Conservation (phyloP, 192 early-diverging fungal genomes). For the Chytriomyces hyalinus region DNA sequence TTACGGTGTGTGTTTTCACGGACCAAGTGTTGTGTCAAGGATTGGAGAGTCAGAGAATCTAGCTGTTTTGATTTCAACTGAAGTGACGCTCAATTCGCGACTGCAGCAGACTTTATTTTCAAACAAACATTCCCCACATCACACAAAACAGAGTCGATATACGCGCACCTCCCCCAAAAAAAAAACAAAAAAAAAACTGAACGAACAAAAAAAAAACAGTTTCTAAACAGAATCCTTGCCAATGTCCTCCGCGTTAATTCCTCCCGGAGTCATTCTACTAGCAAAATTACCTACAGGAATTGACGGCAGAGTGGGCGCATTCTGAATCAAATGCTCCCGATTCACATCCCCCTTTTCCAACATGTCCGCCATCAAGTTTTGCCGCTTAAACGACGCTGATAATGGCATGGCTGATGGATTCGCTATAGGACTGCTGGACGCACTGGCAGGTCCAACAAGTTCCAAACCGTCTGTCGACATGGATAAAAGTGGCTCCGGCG, state of each 20-base stretch:
- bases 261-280: slow-evolving; percentile 12
- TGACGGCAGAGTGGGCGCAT: slow-evolving; percentile 15
- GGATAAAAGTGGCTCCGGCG: slow-evolving; percentile 14
- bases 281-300: slow-evolving; percentile 27
- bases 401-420: neutral
- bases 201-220: neutral
- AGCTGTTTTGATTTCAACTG: too few relatives aligned
- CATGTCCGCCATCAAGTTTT: neutral
- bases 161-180: too few relatives aligned
- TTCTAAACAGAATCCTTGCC: neutral
- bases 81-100: too few relatives aligned
- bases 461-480: slow-evolving; percentile 1
- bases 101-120: too few relatives aligned
- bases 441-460: neutral
- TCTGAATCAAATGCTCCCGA: slow-evolving; percentile 26
- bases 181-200: too few relatives aligned
- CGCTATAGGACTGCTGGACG: neutral
- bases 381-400: neutral
- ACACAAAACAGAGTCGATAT: too few relatives aligned
- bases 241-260: slow-evolving; percentile 18
- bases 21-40: too few relatives aligned
- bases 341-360: slow-evolving; percentile 22
- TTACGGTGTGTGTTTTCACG: too few relatives aligned
- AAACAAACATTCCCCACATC: too few relatives aligned
- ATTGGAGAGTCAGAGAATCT: too few relatives aligned